Evolutionary conservation across 192 early-diverging fungal genomes (phyloP).

Genomic region (Mortierella alpina): DNA sequence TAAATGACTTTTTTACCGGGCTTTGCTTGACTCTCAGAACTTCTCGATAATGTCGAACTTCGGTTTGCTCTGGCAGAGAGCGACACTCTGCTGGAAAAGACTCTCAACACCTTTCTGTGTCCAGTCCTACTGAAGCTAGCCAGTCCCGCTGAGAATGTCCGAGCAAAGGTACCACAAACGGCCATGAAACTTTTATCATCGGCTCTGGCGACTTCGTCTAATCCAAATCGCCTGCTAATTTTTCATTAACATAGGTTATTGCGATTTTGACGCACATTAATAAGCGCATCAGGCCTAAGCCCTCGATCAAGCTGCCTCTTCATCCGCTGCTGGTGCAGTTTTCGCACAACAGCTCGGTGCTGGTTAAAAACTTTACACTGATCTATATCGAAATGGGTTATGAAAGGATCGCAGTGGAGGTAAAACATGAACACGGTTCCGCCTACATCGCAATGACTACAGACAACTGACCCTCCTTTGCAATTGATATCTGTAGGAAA

Average conservation of each 20-base stretch:
- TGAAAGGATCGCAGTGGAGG: conserved; percentile 57
- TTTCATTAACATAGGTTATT: conserved; percentile 67
- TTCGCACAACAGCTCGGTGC: conserved; percentile 50
- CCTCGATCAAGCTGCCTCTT: conserved; percentile 70
- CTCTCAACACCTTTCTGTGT: conserved; percentile 68
- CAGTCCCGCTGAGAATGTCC: conserved; percentile 55
- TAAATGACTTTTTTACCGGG: background rate
- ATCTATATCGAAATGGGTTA: conserved; percentile 90
- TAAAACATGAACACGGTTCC: conserved; percentile 17
- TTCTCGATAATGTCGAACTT: conserved; percentile 81
- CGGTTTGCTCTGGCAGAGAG: conserved; percentile 78
- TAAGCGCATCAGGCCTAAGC: conserved; percentile 78
- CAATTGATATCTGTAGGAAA: conserved; percentile 22
- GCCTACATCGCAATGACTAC: background rate
- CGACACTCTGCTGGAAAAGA: conserved; percentile 72
- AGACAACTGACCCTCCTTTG: background rate
- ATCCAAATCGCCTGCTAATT: background rate
- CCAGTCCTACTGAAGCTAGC: conserved; percentile 79
- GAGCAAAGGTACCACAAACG: conserved; percentile 54
- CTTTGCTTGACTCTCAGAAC: conserved; percentile 15
- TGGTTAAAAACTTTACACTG: conserved; percentile 83
- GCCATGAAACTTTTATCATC: no score
- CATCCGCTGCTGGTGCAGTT: conserved; percentile 72
- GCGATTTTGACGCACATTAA: conserved; percentile 85
- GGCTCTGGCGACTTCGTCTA: background rate